Conservation (phyloP, 2,329 filamentous ascomycete species). For the Tolypocladium cylindrosporum region DNA sequence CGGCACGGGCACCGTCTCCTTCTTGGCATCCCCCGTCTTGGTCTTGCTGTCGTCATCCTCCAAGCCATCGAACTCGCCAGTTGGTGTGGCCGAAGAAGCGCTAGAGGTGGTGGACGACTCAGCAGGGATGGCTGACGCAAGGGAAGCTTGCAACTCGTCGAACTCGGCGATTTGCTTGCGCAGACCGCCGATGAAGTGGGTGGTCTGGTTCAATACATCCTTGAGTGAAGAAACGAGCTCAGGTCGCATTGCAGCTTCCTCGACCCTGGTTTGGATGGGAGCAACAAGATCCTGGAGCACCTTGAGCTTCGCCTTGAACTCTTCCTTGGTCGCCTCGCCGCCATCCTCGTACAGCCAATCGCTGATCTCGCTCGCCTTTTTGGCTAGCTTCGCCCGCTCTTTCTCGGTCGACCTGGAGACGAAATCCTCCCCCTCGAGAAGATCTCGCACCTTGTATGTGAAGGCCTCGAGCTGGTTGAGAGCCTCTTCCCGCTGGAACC, state of each 20-base stretch:
- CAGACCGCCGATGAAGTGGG: conserved; percentile 60
- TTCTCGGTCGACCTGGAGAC: conserved; percentile 58
- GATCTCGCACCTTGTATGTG: conserved; percentile 79
- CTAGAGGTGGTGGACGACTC: conserved; percentile 20
- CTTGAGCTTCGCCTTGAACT: conserved; percentile 67
- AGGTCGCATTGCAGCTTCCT: conserved; percentile 64
- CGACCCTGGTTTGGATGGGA: conserved; percentile 65
- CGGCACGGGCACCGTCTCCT: conserved; percentile 41
- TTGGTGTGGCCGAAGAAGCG: conserved; percentile 35
- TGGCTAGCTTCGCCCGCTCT: conserved; percentile 56
- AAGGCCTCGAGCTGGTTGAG: conserved; percentile 89
- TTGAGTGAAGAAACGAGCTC: conserved; percentile 57
- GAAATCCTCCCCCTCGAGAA: conserved; percentile 70
- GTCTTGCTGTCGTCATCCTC: conserved; percentile 54
- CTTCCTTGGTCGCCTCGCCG: conserved; percentile 61
- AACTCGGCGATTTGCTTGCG: conserved; percentile 60
- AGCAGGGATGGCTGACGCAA: conserved; percentile 17
- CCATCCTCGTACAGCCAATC: conserved; percentile 92
- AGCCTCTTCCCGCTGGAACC: conserved; percentile 70
- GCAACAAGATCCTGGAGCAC: conserved; percentile 66
- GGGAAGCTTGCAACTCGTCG: conserved; percentile 49
- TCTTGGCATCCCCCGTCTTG: conserved; percentile 28
- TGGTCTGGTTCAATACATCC: conserved; percentile 60
- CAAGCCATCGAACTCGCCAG: conserved; percentile 59
- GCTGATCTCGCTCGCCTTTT: conserved; percentile 57